Evolutionary conservation across 495 filamentous ascomycete species (phyloP).

Genomic region (Trichoderma parareesei): DNA sequence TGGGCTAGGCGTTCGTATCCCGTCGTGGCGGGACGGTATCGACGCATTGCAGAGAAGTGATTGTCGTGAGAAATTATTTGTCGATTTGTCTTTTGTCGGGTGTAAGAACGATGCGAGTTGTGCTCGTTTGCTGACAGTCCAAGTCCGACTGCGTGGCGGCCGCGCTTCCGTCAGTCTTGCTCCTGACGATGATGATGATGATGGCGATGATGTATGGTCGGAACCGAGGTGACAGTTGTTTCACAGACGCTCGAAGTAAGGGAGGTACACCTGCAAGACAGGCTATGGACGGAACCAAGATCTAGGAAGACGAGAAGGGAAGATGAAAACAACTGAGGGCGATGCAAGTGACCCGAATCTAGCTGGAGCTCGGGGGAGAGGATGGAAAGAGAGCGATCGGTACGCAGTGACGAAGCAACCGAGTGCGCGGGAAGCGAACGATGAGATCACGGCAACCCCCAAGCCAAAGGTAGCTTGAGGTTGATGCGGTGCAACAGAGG

Average conservation of each 20-base stretch:
- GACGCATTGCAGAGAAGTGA: slow-evolving; percentile 23
- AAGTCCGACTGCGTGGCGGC: neutral
- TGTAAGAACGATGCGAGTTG: neutral
- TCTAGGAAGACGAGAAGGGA: neutral
- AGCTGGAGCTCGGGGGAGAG: neutral
- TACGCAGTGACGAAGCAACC: neutral
- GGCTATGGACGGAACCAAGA: neutral
- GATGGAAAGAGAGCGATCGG: neutral
- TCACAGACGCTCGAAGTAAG: neutral
- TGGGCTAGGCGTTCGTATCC: slow-evolving; percentile 90
- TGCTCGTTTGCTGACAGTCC: neutral
- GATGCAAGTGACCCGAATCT: neutral
- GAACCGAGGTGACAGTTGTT: neutral
- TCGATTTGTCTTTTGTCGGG: neutral
- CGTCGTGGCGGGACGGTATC: slow-evolving; percentile 63
- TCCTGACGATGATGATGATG: too few relatives aligned
- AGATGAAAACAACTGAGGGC: neutral
- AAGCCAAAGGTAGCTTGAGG: neutral
- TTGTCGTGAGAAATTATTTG: neutral
- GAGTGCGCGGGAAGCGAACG: neutral
- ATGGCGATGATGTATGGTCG: neutral
- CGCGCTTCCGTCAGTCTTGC: neutral
- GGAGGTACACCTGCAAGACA: neutral
- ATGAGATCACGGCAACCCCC: neutral
- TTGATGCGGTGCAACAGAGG: too few relatives aligned